Evolutionary conservation across 768 basidiomycete genomes (phyloP).

Genomic region (Serendipita sp.): DNA sequence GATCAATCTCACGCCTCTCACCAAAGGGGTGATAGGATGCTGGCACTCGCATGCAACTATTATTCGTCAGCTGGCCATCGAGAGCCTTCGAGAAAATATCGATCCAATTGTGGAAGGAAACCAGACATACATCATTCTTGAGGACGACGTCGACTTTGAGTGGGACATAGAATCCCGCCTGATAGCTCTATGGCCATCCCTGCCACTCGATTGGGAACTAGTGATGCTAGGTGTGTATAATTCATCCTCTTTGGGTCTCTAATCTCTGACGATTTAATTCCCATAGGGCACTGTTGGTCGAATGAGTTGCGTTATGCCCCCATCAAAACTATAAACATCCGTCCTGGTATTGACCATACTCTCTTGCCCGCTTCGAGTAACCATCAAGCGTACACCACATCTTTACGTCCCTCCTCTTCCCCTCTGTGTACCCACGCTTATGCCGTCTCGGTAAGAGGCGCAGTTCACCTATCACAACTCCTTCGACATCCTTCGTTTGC

Average conservation of each 20-base stretch:
- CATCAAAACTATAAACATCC: neutral
- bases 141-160: conserved; percentile 73
- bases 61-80: conserved; percentile 27
- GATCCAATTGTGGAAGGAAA: conserved; percentile 9
- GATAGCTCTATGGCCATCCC: conserved; percentile 18
- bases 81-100: conserved; percentile 16
- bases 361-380: neutral
- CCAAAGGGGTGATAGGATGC: conserved; percentile 45
- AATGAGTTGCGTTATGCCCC: conserved; percentile 32
- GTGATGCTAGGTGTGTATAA: conserved; percentile 41
- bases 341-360: too few relatives aligned
- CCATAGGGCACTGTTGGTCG: conserved; percentile 64
- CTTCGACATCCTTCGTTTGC: conserved; percentile 51
- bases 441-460: conserved; percentile 40
- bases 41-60: conserved; percentile 51
- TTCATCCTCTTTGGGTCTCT: conserved; percentile 1
- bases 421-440: conserved; percentile 68
- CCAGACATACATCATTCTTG: conserved; percentile 40
- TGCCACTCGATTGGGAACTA: conserved; percentile 56
- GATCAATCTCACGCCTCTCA: conserved; percentile 19
- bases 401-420: conserved; percentile 38
- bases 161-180: conserved; percentile 33
- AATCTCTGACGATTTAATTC: neutral
- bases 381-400: conserved; percentile 11
- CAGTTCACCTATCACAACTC: conserved; percentile 41